phyloP scores from a whole-genome alignment of 805 yeast genomes.

The Candida patagonica region DNA sequence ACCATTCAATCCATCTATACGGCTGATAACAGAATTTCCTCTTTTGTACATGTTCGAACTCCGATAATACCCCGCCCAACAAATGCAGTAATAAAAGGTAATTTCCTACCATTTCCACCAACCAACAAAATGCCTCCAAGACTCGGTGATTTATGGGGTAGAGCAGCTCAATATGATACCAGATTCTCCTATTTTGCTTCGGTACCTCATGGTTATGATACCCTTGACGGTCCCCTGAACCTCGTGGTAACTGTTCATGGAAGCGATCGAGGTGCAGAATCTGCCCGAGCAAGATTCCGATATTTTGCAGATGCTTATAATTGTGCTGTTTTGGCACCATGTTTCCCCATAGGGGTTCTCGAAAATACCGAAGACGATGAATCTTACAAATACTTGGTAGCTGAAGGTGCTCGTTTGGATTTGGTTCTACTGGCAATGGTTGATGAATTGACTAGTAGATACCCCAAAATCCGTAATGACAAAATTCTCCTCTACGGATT shows the following conservation, averaged over 20 bases:
- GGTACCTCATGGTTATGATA: too few relatives aligned
- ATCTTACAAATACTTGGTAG: constrained; percentile 8
- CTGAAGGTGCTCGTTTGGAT: constrained; percentile 8
- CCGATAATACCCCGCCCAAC: too few relatives aligned
- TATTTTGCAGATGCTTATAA: constrained; percentile 10
- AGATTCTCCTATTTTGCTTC: too few relatives aligned
- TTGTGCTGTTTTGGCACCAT: constrained; percentile 8
- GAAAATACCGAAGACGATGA: constrained; percentile 5
- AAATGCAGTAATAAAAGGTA: too few relatives aligned
- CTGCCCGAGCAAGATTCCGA: constrained; percentile 5
- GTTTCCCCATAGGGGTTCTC: constrained; percentile 9
- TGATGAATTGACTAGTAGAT: constrained; percentile 4
- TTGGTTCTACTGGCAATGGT: constrained; percentile 6
- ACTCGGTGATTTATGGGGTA: too few relatives aligned
- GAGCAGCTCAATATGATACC: too few relatives aligned
- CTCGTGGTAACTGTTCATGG: constrained; percentile 12
- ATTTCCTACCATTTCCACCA: too few relatives aligned
- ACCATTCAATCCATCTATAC: too few relatives aligned
- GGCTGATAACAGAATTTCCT: too few relatives aligned
- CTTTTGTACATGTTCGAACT: too few relatives aligned
- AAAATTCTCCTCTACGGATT: constrained; percentile 8
- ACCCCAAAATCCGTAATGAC: constrained; percentile 3
- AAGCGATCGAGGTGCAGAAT: constrained; percentile 9
- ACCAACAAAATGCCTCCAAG: too few relatives aligned
- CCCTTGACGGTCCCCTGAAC: too few relatives aligned